phyloP scores from a whole-genome alignment of 2,329 filamentous ascomycete genomes.

The Trichoderma endophyticum region DNA sequence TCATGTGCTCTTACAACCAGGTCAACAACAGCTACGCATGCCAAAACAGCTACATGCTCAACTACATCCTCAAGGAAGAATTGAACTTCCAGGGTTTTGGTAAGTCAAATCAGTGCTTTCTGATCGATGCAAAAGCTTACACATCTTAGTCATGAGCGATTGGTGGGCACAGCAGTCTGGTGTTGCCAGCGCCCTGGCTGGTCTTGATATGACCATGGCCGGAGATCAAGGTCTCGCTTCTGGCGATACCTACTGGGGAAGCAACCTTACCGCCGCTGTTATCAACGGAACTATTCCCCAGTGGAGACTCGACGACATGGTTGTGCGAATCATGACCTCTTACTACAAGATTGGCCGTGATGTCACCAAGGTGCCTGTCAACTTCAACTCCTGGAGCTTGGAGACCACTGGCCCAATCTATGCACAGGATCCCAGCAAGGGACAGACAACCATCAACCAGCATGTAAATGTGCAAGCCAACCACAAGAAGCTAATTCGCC shows the following conservation, averaged over 20 bases:
- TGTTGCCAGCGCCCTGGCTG: constrained; percentile 53
- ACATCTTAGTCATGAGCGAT: constrained; percentile 53
- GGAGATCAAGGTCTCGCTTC: constrained; percentile 32
- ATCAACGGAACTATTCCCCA: constrained; percentile 70
- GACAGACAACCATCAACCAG: constrained; percentile 48
- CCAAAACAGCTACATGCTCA: constrained; percentile 67
- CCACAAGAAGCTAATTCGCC: constrained; percentile 60
- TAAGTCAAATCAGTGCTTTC: background rate
- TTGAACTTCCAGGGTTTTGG: background rate
- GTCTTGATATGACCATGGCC: constrained; percentile 70
- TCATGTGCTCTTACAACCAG: constrained; percentile 71
- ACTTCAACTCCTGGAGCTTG: constrained; percentile 1
- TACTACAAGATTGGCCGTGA: constrained; percentile 37
- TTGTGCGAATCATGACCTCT: constrained; percentile 39
- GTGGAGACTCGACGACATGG: constrained; percentile 75
- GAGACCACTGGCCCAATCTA: background rate
- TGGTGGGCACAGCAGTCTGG: constrained; percentile 64
- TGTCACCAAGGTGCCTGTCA: background rate
- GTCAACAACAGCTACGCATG: constrained; percentile 71
- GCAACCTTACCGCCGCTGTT: constrained; percentile 69
- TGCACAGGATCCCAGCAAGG: background rate
- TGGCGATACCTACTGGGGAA: constrained; percentile 48
- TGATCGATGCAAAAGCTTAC: background rate
- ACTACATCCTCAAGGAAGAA: constrained; percentile 59
- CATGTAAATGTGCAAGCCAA: constrained; percentile 57